These are phyloP conservation scores for Parsonsia alboflavescens DNA, from an alignment of 257 asterid genomes.

Conservation along the genomic window DNA sequence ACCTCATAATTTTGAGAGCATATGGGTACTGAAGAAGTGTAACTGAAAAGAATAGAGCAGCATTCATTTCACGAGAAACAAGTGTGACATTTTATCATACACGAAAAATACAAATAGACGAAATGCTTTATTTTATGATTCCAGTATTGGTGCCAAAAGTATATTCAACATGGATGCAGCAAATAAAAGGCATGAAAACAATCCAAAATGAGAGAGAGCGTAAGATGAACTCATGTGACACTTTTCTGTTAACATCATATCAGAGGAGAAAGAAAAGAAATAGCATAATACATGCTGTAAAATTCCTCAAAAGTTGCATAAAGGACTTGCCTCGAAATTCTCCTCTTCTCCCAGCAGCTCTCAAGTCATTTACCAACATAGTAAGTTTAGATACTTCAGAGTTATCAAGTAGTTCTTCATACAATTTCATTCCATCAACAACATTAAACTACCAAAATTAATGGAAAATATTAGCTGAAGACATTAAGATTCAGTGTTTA, in stretches of 20 bases:
- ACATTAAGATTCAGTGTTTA: neutral
- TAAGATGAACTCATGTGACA: neutral
- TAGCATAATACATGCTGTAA: neutral
- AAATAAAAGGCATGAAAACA: neutral
- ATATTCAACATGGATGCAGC: neutral
- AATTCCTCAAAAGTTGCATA: slow-evolving; percentile 3
- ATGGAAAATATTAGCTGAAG: slow-evolving; percentile 5
- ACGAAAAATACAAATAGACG: neutral
- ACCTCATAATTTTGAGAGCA: neutral
- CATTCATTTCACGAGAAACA: neutral
- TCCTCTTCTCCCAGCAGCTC: slow-evolving; percentile 81
- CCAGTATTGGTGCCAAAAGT: neutral
- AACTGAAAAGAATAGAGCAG: neutral
- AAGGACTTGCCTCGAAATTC: slow-evolving; percentile 64
- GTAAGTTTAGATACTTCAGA: slow-evolving; percentile 57
- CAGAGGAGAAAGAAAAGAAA: neutral
- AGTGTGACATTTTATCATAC: neutral
- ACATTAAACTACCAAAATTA: slow-evolving; percentile 51
- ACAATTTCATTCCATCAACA: slow-evolving; percentile 80
- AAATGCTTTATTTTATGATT: neutral
- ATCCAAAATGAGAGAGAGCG: neutral
- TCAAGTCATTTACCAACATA: slow-evolving; percentile 64
- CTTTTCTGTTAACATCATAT: neutral
- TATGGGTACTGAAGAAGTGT: neutral
- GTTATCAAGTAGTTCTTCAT: slow-evolving; percentile 48